Evolutionary conservation across 768 basidiomycete genomes (phyloP), one percentile per base, ranked within the genome.

Genomic region (Tricholoma furcatifolium): DNA sequence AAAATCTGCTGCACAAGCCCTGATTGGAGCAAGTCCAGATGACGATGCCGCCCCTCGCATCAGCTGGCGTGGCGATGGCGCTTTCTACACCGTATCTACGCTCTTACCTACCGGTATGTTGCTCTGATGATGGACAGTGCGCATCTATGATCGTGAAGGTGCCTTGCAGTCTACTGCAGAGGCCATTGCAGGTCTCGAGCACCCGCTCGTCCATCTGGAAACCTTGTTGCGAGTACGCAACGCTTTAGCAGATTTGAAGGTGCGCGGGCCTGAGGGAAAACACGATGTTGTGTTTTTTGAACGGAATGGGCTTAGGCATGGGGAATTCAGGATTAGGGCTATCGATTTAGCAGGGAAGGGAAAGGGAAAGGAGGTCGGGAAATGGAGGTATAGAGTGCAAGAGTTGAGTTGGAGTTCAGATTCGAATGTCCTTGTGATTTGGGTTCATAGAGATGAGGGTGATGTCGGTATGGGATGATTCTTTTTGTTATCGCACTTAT

Each of bases 221-320:
- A 90, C 62, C 68, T 98, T 36, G 89, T 99, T 50, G 90, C 84
- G 2, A 74, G 80, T 10, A 85, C 88, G 0, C 92, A 97, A 65
- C 73, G 91, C 46, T 93, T 90, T 59, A 92, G 43, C 12, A 11
- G 93, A 0, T 83, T 81, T 43, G 84, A 85, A 51, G 85, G 87
- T 43, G 67, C 75, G 21, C n/a, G 88, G 84, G 7, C 83, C 76
- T 57, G 83, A 80, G 48, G 87, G 81, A 17, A 75, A 79, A 52
- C 88, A 96, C 62, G 92, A 96, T 60, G 75, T 98, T 6, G 84
- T 98, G 0, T 96, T 98, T 70, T 94, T 96, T 54, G 97, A 99
- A 72, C 76, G 93, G 59, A 99, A 99, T 67, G 97, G 97, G 1
- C 69, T 99, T 54, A 72, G 94, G 54, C 91, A 97, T 61, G 91